Base-by-base conservation (phyloP, 1,284 basidiomycete genomes). In the Phaffia rhodozyma region DNA sequence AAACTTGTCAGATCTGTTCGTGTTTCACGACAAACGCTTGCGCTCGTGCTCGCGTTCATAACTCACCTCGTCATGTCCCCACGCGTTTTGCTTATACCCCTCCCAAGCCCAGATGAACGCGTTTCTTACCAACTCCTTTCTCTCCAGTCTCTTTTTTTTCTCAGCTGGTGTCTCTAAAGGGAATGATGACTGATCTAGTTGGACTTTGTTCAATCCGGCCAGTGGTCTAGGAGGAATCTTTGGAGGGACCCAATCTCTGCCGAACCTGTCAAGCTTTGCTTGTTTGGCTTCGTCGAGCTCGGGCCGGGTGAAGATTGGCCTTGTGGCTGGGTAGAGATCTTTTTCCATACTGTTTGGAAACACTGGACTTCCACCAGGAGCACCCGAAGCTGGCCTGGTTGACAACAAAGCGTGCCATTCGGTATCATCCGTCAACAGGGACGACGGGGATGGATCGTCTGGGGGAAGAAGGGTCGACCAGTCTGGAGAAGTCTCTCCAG, bases 101-200 rank as follows among this genome's bases (percentile, higher is more conserved):
- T 77, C 75, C 76, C 76, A 77, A 38, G 73, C 74, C 57, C 71
- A 72, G 27, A 70, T 72, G 60, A 77, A 77, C 0, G 72, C 74
- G 52, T 75, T 68, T 66, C 69, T 75, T n/a, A 76, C 73, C 2
- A 74, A 75, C 43, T 74, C 71, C 9, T 67, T 68, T 50, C 76
- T 69, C 53, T 70, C 68, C 38, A 69, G 63, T n/a, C 74, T 68
- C 1, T 68, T 53, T 38, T 63, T 52, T 32, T 49, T 69, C 58
- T 75, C 64, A 13, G 67, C 62, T 25, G 57, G 58, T 3, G 63
- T 71, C 67, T 74, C 72, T 29, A 56, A 49, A 27, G 60, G 53
- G 68, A 66, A 20, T 66, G 68, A 60, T 72, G 71, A 4, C 68
- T 67, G 63, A 71, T 62, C 63, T 71, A 68, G 72, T 68, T 71